Evolutionary conservation across 345 rosid genomes (phyloP).

Genomic region (Corymbia maculata): DNA sequence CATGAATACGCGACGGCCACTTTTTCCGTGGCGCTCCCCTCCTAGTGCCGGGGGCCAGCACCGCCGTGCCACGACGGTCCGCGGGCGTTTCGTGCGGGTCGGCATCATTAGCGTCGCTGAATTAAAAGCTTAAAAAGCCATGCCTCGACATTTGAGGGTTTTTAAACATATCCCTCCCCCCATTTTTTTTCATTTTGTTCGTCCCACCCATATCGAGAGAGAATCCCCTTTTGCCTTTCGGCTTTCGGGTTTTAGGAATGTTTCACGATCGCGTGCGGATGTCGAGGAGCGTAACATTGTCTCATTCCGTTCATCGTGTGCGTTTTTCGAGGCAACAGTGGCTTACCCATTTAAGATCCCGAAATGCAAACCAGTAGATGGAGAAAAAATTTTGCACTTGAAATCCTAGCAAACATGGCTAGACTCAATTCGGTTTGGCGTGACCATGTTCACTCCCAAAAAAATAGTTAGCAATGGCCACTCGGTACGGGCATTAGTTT

Average conservation of each 20-base stretch:
- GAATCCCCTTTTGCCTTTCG: neutral
- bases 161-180: neutral
- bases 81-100: neutral
- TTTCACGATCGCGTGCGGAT: neutral
- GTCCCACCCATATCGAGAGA: neutral
- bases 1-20: neutral
- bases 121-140: neutral
- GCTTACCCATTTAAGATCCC: neutral
- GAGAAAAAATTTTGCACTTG: neutral
- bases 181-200: neutral
- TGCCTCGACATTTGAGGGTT: neutral
- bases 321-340: neutral
- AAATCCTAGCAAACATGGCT: neutral
- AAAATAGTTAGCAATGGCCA: neutral
- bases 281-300: neutral
- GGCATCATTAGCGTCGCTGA: neutral
- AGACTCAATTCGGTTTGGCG: neutral
- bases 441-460: accelerated
- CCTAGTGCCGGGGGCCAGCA: neutral
- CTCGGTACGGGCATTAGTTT: accelerated
- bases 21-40: neutral
- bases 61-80: neutral
- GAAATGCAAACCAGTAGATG: neutral
- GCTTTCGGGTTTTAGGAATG: neutral
- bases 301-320: neutral